phyloP scores from a whole-genome alignment of 371 early-diverging fungal species.

The Mucor circinelloides region DNA sequence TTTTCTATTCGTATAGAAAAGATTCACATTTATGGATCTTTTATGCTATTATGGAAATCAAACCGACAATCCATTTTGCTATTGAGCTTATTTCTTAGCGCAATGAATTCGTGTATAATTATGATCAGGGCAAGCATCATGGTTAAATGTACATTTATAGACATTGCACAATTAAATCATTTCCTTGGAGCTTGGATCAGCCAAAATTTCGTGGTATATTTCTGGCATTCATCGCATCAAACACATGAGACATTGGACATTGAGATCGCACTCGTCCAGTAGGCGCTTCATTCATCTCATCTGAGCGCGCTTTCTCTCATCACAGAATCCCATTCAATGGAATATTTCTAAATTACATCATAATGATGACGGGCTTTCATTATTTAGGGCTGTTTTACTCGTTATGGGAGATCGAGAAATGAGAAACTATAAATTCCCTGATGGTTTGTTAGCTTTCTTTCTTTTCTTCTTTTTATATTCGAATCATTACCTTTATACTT shows the following conservation, averaged over 20 bases:
- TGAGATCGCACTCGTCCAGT: background rate
- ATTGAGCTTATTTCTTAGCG: background rate
- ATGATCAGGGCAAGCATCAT: background rate
- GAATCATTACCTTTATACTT: background rate
- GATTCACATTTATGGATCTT: background rate
- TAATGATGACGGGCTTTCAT: background rate
- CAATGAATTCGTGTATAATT: background rate
- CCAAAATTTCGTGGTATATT: background rate
- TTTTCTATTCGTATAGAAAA: background rate
- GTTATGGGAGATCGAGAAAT: background rate
- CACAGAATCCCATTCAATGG: background rate
- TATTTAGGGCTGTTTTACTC: background rate
- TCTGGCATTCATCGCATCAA: background rate
- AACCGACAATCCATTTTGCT: background rate
- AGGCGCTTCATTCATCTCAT: no score
- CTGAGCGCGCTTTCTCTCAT: no score
- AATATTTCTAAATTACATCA: background rate
- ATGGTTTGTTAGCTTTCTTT: background rate
- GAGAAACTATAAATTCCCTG: background rate
- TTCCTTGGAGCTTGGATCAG: background rate
- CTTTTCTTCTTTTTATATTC: background rate
- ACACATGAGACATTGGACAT: background rate
- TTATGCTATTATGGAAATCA: background rate
- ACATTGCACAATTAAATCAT: background rate
- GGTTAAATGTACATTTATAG: background rate